Evolutionary conservation across 495 filamentous ascomycete species (phyloP).

Genomic region (Neurospora sp.): DNA sequence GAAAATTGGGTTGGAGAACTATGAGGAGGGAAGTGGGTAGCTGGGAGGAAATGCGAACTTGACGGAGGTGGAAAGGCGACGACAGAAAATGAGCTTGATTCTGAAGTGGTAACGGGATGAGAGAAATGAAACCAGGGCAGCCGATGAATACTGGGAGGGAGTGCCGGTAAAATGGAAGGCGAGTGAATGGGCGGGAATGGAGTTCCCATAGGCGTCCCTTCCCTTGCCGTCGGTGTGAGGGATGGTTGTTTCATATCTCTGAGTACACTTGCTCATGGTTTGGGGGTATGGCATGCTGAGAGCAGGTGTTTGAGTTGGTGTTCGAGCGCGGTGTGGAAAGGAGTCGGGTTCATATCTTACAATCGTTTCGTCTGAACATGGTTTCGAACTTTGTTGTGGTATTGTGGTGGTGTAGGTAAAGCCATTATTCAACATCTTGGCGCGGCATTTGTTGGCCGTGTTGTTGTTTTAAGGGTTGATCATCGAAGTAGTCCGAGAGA

Average conservation of each 20-base stretch:
- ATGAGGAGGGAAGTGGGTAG: not conserved
- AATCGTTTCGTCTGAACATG: not conserved
- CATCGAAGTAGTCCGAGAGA: not conserved
- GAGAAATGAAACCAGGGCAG: not conserved
- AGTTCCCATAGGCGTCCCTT: no score
- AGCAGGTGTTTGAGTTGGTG: not conserved
- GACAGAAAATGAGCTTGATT: not conserved
- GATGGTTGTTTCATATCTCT: no score
- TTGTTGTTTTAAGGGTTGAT: not conserved
- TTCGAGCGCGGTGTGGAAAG: not conserved
- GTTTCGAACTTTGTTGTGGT: no score
- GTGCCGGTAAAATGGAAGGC: not conserved
- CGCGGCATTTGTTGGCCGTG: no score
- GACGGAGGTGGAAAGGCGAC: not conserved
- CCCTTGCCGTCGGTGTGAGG: no score
- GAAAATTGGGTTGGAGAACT: not conserved
- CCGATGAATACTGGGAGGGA: not conserved
- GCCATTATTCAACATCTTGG: no score
- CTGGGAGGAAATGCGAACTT: not conserved
- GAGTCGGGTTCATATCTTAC: not conserved
- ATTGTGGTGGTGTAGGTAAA: no score
- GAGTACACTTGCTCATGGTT: no score
- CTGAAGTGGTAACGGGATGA: no score
- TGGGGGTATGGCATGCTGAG: no score
- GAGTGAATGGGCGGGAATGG: not conserved